A percentile compares a stretch with the other conserved stretches of the same genome.
These are phyloP conservation scores for Pyrenula massariospora DNA, from an alignment of 495 filamentous ascomycete genomes.

Conservation along the genomic window DNA sequence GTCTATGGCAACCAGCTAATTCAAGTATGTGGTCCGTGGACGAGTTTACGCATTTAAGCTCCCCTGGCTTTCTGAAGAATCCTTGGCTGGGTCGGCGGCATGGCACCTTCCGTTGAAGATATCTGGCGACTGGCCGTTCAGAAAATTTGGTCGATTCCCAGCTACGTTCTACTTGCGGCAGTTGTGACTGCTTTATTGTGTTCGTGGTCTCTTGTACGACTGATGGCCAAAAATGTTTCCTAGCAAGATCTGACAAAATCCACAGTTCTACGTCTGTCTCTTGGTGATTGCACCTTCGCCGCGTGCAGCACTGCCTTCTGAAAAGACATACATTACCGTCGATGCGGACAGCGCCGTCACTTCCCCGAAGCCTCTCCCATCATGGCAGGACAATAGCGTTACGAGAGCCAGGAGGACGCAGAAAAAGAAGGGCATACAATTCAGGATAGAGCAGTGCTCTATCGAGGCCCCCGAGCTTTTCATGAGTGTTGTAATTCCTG, in stretches of 20 bases:
- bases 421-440: slow-evolving; percentile 25
- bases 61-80: no score
- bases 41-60: no score
- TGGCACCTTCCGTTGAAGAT: background rate
- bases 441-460: slow-evolving; percentile 15
- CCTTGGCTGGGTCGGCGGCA: no score
- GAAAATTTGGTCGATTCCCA: background rate
- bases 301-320: slow-evolving; percentile 58
- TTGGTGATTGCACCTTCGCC: slow-evolving; percentile 71
- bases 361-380: slow-evolving; percentile 53
- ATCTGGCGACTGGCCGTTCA: background rate
- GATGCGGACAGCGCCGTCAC: slow-evolving; percentile 50
- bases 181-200: slow-evolving; percentile 1
- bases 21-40: no score
- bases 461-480: slow-evolving; percentile 45
- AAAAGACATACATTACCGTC: slow-evolving; percentile 77
- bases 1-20: no score
- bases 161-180: background rate
- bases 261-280: slow-evolving; percentile 58
- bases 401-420: slow-evolving; percentile 35
- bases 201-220: slow-evolving; percentile 2
- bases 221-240: background rate
- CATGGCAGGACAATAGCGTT: slow-evolving; percentile 55
- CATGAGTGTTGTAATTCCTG: slow-evolving; percentile 86
- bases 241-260: background rate